Base-by-base conservation (phyloP, 2,329 filamentous ascomycete genomes). In the Chaetomium strumarium region DNA sequence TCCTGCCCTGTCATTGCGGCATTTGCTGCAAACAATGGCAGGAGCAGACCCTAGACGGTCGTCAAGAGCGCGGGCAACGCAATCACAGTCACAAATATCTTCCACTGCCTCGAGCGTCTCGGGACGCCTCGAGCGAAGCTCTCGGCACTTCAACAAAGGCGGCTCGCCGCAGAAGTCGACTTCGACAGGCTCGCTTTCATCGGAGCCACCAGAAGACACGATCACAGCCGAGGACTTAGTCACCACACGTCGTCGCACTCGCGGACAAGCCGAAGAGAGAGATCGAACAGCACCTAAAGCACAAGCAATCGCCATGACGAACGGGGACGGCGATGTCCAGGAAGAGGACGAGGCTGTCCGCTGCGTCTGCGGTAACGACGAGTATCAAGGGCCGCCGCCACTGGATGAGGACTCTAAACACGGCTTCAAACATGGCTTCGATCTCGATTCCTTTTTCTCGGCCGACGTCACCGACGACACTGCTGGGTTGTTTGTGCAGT, bases 401-500 rank as follows among this genome's bases (percentile, higher is more conserved):
- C 78, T 80, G 62, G 79, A 84, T 59, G 75, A 77, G 50, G 75
- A 77, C 58, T 67, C 71, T 49, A 78, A 77, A 57, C 67, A 73
- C 45, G 73, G 71, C 40, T 66, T 76, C 56, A 83, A 81, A 61
- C 77, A 81, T 54, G 76, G 80, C 53, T 75, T 76, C 64, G 75
- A 82, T 63, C 68, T 75, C 58, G 76, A 83, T 62, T 71, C 78
- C 67, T 72, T 83, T 72, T 71, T 78, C 69, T 69, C 77, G 68
- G 72, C 83, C 72, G 73, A 84, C 58, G 76, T 89, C 58, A 82
- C 84, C 31, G 90, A 96, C 64, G 92, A 97, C 60, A 79, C 92
- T 60, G 93, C 92, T 41, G 92, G 91, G 48, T 86, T 97, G 71
- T 99, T 96, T 71, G 91, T 99, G 60, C 92, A 97, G 75, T 99